A percentile compares a stretch with the other conserved stretches of the same genome.
Evolutionary conservation across 352 stramenopile genomes (phyloP).

Genomic region (Phytophthora cajani): DNA sequence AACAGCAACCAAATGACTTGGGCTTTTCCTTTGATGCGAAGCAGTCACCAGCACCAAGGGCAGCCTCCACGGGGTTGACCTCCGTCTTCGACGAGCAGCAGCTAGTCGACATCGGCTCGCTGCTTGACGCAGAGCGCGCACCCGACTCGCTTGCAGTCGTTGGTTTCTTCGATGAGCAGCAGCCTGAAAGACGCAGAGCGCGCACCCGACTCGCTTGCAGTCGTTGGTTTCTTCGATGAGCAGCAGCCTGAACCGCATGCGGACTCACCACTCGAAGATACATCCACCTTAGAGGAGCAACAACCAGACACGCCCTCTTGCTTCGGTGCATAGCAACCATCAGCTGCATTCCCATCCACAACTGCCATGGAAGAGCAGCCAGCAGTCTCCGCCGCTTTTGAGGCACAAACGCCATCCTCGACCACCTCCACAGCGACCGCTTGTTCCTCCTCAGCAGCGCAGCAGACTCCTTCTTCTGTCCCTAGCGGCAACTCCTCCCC

Average conservation of each 20-base stretch:
- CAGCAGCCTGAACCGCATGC: constrained; percentile 7
- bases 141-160: not conserved
- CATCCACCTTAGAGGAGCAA: not conserved
- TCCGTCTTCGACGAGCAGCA: too few species aligned
- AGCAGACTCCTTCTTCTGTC: constrained; percentile 6
- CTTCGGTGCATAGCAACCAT: not conserved
- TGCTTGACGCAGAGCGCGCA: too few species aligned
- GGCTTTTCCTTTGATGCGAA: constrained; percentile 13
- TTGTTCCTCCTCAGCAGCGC: not conserved
- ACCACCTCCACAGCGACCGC: not conserved
- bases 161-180: constrained; percentile 10
- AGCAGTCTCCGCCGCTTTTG: not conserved
- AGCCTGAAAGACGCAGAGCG: constrained; percentile 1
- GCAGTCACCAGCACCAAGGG: not conserved
- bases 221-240: constrained; percentile 1
- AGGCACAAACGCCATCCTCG: constrained; percentile 1
- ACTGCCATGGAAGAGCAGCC: not conserved
- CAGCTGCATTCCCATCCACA: not conserved
- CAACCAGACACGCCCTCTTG: not conserved
- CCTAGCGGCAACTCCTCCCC: not conserved
- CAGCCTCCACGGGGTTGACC: not conserved
- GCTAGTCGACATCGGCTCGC: too few species aligned
- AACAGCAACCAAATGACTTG: constrained; percentile 10
- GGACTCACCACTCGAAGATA: not conserved
- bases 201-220: not conserved